Base-by-base conservation (phyloP, 208 protist species). In the Trypanosoma rangeli region DNA sequence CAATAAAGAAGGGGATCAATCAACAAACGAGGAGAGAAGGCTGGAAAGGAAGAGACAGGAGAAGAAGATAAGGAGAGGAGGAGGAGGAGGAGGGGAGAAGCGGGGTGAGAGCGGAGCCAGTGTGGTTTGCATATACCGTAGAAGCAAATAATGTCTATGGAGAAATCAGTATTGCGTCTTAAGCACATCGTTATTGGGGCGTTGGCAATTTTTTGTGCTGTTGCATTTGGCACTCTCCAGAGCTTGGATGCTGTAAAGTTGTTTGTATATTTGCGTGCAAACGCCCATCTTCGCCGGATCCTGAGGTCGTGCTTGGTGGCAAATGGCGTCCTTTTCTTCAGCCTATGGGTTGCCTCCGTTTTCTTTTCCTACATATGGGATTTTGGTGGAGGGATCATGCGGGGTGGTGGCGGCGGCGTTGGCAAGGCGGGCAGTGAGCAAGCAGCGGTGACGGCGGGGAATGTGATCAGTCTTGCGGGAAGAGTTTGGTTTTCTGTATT, bases 401-500 rank as follows among this genome's bases (percentile, higher is more conserved):
- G 59, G 59, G 28, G 39, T 13, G 29, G 39, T 24, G 24, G 10
- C 35, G 13, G 29, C 22, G 29, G 3, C 0, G 29, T 10, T 46
- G 29, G 12, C 7, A 31, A 24, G n/a, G 62, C 1, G 16, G 54
- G 28, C 46, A 10, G 46, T 16, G 46, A 16, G 20, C 3, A 16
- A 50, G 5, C 3, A 50, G 46, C 16, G 46, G 16, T 16, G 13
- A 16, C 20, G 8, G 58, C 37, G 7, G 16, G 50, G 13, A 50
- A 29, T 29, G 54, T 9, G 7, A 39, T 56, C 1, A 58, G 58
- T 26, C 20, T 76, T 50, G 20, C 68, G 44, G 20, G 24, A 16
- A 69, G 59, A 52, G 16, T 78, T 13, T 78, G 73, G 73, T 54
- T 67, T 55, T 54, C 42, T 42, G 52, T 78, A 0, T 78, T 78